phyloP scores from a whole-genome alignment of 2,329 filamentous ascomycete genomes.

The Fusarium pininemorale region DNA sequence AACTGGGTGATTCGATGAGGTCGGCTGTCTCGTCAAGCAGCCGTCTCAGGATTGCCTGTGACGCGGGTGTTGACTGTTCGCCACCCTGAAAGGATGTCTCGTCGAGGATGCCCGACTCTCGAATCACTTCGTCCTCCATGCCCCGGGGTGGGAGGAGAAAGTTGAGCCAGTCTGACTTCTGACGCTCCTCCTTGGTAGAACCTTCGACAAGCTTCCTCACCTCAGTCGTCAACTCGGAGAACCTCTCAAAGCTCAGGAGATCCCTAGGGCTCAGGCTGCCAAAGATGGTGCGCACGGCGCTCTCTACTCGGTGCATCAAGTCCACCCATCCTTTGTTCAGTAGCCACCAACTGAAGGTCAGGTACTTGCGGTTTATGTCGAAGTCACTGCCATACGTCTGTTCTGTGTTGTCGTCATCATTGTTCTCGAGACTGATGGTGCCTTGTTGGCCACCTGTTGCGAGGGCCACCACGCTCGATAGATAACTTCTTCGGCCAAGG shows the following conservation, averaged over 20 bases:
- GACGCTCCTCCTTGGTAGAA: slow-evolving; percentile 51
- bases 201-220: slow-evolving; percentile 89
- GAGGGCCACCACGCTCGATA: slow-evolving; percentile 92
- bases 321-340: slow-evolving; percentile 89
- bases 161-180: slow-evolving; percentile 74
- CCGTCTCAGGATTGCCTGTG: slow-evolving; percentile 73
- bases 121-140: slow-evolving; percentile 84
- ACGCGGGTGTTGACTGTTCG: slow-evolving; percentile 52
- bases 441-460: slow-evolving; percentile 78
- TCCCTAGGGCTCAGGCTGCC: slow-evolving; percentile 89
- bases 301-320: slow-evolving; percentile 81
- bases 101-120: slow-evolving; percentile 81
- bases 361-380: slow-evolving; percentile 92
- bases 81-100: slow-evolving; percentile 51
- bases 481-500: slow-evolving; percentile 91
- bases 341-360: slow-evolving; percentile 98
- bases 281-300: slow-evolving; percentile 89
- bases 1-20: slow-evolving; percentile 91
- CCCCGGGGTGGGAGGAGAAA: slow-evolving; percentile 83
- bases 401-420: slow-evolving; percentile 86
- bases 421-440: slow-evolving; percentile 89
- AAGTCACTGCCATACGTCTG: slow-evolving; percentile 92
- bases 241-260: slow-evolving; percentile 80
- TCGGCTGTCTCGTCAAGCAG: slow-evolving; percentile 96
- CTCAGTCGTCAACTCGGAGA: slow-evolving; percentile 82